Conservation (phyloP, 192 early-diverging fungal species). For the Ambispora gerdemannii region DNA sequence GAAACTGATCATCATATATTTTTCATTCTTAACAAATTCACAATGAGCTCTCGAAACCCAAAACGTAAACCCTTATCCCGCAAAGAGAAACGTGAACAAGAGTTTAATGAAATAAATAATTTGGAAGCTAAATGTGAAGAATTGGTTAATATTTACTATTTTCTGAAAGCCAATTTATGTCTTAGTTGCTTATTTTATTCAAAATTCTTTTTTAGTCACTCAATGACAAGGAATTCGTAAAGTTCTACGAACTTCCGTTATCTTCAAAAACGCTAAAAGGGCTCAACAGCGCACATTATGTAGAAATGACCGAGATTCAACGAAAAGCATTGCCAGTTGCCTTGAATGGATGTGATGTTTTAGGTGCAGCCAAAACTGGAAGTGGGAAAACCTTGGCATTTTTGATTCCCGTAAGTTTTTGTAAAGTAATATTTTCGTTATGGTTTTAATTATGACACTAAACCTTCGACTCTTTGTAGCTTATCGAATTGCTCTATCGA, state of each 20-base stretch:
- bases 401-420: constrained; percentile 61
- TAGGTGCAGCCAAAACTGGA: constrained; percentile 84
- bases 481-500: constrained; percentile 82
- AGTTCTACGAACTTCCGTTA: constrained; percentile 53
- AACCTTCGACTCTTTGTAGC: constrained; percentile 41
- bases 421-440: neutral
- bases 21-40: too few species aligned
- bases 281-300: constrained; percentile 76
- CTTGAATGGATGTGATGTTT: constrained; percentile 67
- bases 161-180: neutral
- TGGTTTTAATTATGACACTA: neutral
- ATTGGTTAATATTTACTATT: constrained; percentile 10
- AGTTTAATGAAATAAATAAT: constrained; percentile 16
- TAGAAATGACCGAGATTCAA: constrained; percentile 95
- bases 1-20: too few species aligned
- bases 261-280: constrained; percentile 61
- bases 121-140: constrained; percentile 16
- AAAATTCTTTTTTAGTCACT: constrained; percentile 6
- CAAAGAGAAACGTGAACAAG: constrained; percentile 2
- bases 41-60: neutral
- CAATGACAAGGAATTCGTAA: neutral
- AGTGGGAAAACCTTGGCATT: constrained; percentile 84
- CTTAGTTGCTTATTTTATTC: neutral
- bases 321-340: constrained; percentile 69
- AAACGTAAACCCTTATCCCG: neutral